Evolutionary conservation across 768 basidiomycete species (phyloP).

Genomic region (Tulasnella sp.): DNA sequence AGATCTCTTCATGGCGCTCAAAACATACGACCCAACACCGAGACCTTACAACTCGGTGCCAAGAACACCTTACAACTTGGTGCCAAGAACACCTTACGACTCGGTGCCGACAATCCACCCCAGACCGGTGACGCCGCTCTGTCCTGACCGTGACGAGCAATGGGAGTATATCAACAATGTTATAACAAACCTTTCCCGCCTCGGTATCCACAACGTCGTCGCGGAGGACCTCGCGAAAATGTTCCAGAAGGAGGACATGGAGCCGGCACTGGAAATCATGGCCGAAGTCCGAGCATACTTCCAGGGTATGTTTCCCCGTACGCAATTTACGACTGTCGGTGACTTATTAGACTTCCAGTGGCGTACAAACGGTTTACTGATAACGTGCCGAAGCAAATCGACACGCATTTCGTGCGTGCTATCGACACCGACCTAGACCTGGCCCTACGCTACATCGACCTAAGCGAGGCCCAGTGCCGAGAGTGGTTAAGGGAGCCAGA

Average conservation of each 20-base stretch:
- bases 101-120: neutral
- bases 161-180: neutral
- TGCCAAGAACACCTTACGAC: too few relatives aligned
- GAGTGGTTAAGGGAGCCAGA: conserved; percentile 40
- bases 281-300: conserved; percentile 17
- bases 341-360: conserved; percentile 28
- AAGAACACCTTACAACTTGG: too few relatives aligned
- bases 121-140: too few relatives aligned
- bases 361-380: conserved; percentile 50
- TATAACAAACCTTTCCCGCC: neutral
- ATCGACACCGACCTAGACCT: conserved; percentile 36
- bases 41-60: too few relatives aligned
- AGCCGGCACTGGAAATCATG: conserved; percentile 15
- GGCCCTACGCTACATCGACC: conserved; percentile 37
- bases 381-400: conserved; percentile 44
- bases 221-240: conserved; percentile 7
- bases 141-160: neutral
- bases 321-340: neutral
- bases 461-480: conserved; percentile 37
- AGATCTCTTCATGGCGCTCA: neutral
- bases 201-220: conserved; percentile 29
- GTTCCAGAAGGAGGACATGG: conserved; percentile 5
- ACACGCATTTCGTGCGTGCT: conserved; percentile 44
- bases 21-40: neutral
- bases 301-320: conserved; percentile 1